Conservation (phyloP, 768 basidiomycete species). For the Boletus reticulatus region DNA sequence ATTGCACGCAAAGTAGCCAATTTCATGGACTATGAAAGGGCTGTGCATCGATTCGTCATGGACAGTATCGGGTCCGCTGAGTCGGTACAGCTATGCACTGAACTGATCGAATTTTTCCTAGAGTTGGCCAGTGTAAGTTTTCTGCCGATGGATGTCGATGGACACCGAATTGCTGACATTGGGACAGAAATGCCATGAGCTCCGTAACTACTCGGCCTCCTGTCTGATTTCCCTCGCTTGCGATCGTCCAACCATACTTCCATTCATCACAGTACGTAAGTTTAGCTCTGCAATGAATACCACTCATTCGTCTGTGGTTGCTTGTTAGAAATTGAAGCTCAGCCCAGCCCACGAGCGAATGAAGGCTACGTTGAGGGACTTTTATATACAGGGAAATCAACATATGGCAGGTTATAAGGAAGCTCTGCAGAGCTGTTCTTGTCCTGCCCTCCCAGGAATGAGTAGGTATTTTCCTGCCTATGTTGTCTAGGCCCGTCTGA, state of each 20-base stretch:
- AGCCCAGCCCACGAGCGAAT: constrained; percentile 23
- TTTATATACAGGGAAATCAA: constrained; percentile 24
- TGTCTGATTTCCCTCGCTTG: constrained; percentile 42
- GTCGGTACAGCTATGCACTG: constrained; percentile 19
- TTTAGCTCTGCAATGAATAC: neutral
- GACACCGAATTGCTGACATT: neutral
- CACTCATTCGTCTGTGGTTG: neutral
- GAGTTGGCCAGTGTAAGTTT: constrained; percentile 41
- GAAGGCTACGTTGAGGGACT: constrained; percentile 15
- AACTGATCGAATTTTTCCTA: constrained; percentile 42
- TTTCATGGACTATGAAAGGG: constrained; percentile 36
- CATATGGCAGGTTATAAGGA: constrained; percentile 32
- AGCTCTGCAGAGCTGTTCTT: constrained; percentile 26
- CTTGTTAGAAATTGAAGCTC: constrained; percentile 25
- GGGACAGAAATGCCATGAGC: constrained; percentile 40
- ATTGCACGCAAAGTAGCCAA: constrained; percentile 26
- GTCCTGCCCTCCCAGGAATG: constrained; percentile 34
- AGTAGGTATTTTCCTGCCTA: constrained; percentile 12
- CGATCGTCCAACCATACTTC: constrained; percentile 37
- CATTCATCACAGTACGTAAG: constrained; percentile 23
- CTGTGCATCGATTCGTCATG: constrained; percentile 45
- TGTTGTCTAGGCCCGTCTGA: neutral
- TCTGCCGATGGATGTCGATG: neutral
- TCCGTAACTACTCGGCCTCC: constrained; percentile 46
- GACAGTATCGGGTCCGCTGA: constrained; percentile 24